Conservation (phyloP, 495 filamentous ascomycete species). For the Penicillium longicatenatum region DNA sequence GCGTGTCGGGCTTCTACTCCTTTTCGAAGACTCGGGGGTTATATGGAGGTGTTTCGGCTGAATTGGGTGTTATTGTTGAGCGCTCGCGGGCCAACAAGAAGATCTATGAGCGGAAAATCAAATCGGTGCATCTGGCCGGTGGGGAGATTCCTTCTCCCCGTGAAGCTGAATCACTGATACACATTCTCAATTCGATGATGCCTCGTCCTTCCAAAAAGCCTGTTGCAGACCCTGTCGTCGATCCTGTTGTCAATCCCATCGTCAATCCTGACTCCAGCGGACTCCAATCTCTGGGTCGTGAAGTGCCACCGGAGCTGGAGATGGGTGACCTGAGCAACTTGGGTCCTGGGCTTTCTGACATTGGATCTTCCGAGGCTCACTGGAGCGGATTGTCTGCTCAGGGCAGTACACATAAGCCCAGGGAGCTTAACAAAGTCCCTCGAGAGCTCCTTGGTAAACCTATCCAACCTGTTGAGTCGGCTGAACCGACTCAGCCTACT, state of each 20-base stretch:
- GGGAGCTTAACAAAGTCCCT: background rate
- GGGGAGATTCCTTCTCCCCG: conserved; percentile 75
- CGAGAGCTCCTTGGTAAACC: conserved; percentile 1
- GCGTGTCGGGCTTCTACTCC: conserved; percentile 82
- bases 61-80: conserved; percentile 85
- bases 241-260: background rate
- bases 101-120: conserved; percentile 76
- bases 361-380: background rate
- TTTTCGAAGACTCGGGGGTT: conserved; percentile 94
- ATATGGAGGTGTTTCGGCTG: conserved; percentile 86
- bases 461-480: background rate
- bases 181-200: conserved; percentile 59
- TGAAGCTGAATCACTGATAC: conserved; percentile 75
- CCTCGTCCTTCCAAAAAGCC: conserved; percentile 1
- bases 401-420: background rate
- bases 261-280: background rate
- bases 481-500: background rate
- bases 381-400: background rate
- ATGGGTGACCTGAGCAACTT: background rate
- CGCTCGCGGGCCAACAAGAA: conserved; percentile 89
- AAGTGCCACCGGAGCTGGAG: background rate
- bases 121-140: conserved; percentile 75
- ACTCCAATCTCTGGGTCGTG: background rate
- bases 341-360: background rate
- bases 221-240: background rate